Evolutionary conservation across 176 grass and related monocot genomes (phyloP).

Genomic region (Carex parvula): DNA sequence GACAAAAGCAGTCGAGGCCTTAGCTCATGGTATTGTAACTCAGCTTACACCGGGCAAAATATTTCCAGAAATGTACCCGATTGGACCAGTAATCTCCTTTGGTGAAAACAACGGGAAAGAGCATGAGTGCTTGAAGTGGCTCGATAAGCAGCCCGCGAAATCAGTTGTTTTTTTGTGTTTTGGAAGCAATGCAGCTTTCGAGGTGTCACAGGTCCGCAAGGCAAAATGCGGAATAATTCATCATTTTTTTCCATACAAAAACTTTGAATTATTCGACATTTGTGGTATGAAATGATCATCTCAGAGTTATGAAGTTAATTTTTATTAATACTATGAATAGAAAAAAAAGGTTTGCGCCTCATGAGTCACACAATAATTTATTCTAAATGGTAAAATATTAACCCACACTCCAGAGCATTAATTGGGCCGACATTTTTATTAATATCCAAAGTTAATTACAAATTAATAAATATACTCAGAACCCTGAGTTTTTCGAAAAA

Average conservation of each 20-base stretch:
- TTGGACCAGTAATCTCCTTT: neutral
- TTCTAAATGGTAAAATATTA: neutral
- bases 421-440: neutral
- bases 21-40: slow-evolving; percentile 3
- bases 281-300: no score
- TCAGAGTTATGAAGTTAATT: no score
- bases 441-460: no score
- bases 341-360: no score
- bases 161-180: slow-evolving; percentile 17
- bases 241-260: no score
- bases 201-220: neutral
- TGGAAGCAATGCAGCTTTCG: neutral
- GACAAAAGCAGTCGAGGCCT: neutral
- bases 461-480: no score
- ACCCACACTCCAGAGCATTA: neutral
- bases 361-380: neutral
- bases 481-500: no score
- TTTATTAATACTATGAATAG: no score
- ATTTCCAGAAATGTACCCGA: neutral
- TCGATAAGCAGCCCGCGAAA: neutral
- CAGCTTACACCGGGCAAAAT: neutral
- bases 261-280: no score
- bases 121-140: slow-evolving; percentile 17
- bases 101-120: neutral
- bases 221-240: no score